These are phyloP conservation scores for Vishniacozyma victoriae DNA, from an alignment of 768 basidiomycete genomes.

Conservation along the genomic window DNA sequence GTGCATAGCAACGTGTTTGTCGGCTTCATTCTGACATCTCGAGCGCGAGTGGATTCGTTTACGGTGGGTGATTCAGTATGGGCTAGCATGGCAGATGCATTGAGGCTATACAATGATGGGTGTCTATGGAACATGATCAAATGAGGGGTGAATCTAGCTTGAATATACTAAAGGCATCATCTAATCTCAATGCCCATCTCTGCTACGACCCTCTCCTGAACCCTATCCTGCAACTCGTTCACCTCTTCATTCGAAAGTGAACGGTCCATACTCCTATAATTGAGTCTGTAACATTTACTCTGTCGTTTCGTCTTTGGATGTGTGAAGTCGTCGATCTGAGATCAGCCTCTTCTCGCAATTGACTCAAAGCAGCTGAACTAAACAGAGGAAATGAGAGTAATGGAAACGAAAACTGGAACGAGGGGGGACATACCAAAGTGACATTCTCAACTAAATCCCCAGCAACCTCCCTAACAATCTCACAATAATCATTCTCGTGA, in stretches of 20 bases:
- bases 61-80: too few species aligned
- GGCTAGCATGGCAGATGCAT: too few species aligned
- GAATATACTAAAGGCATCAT: too few species aligned
- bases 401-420: background rate
- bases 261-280: constrained; percentile 96
- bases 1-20: too few species aligned
- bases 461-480: constrained; percentile 83
- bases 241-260: constrained; percentile 84
- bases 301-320: constrained; percentile 78
- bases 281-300: constrained; percentile 82
- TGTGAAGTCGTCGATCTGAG: constrained; percentile 79
- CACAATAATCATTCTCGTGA: constrained; percentile 97
- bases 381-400: background rate
- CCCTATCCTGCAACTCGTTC: constrained; percentile 63
- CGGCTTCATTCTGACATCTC: too few species aligned
- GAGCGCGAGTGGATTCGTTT: too few species aligned
- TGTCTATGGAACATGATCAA: background rate
- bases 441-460: constrained; percentile 92
- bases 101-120: background rate
- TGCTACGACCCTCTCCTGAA: constrained; percentile 37
- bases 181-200: constrained; percentile 50
- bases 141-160: too few species aligned
- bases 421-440: constrained; percentile 57
- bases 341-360: background rate
- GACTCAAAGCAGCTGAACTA: background rate